Conservation (phyloP, 805 yeast species). For the Scheffersomyces spartinae region DNA sequence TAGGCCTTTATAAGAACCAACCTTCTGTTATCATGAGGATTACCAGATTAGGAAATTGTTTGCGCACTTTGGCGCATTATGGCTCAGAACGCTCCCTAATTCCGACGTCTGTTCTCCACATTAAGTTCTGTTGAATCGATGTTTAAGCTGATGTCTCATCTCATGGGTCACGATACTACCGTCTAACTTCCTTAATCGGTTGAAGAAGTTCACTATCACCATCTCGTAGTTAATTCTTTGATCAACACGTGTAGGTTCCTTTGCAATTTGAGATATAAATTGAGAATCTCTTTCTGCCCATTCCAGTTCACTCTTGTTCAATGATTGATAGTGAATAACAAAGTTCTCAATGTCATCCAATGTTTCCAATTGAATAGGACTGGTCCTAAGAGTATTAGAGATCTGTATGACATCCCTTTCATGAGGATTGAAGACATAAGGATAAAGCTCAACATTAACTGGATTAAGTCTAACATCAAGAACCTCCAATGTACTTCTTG, state of each 20-base stretch:
- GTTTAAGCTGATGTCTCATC: no score
- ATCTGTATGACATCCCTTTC: no score
- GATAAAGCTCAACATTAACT: slow-evolving; percentile 34
- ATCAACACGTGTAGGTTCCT: slow-evolving; percentile 6
- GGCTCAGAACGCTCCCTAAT: no score
- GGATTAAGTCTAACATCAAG: slow-evolving; percentile 42
- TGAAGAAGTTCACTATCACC: slow-evolving; percentile 20
- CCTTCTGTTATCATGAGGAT: no score
- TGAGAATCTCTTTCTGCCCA: slow-evolving; percentile 30
- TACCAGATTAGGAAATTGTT: no score
- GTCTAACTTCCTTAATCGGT: slow-evolving; percentile 20
- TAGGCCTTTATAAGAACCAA: no score
- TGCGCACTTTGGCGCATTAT: no score
- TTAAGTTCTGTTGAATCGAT: no score
- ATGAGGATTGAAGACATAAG: slow-evolving; percentile 40
- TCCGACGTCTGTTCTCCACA: no score
- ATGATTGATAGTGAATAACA: slow-evolving; percentile 31
- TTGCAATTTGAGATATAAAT: slow-evolving; percentile 10
- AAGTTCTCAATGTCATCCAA: slow-evolving; percentile 43
- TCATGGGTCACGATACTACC: slow-evolving; percentile 15
- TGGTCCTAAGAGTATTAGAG: no score
- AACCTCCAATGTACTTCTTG: slow-evolving; percentile 20
- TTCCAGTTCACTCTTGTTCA: slow-evolving; percentile 22
- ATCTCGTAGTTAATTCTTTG: slow-evolving; percentile 23
- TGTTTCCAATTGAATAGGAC: slow-evolving; percentile 32